Base-by-base conservation (phyloP, 2,329 filamentous ascomycete genomes). In the Parastagonospora avenae region DNA sequence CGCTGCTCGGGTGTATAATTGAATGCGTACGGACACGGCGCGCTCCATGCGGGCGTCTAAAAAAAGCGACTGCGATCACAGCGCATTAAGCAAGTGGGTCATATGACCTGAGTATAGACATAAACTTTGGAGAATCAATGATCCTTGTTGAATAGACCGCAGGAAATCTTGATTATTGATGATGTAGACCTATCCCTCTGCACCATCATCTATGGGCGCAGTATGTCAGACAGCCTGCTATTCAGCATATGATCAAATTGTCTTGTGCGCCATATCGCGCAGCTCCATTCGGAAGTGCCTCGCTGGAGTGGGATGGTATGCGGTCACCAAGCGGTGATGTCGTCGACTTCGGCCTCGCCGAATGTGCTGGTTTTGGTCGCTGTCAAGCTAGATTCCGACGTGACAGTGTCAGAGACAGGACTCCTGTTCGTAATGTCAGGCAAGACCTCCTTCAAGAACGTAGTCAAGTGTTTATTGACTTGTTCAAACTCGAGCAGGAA, bases 401-500 rank as follows among this genome's bases (percentile, higher is more conserved):
- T 51, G 24, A 54, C 46, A 6, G 48, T 55, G 80, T 52, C 80
- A 77, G 64, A 65, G 53, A 69, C 73, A 54, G 70, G 78, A 57
- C 55, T 77, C 57, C 57, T 79, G 71, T 49, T 78, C 92, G 97
- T 97, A 58, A 99, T 93, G 60, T 96, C 90, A 1, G 92, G 91
- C 28, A 99, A 74, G 2, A 89, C 86, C 64, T 93, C 86, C 51
- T 87, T 83, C 73, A 99, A 79, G 70, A 99, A 99, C 2, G 84
- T 84, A 14, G 97, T 76, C 42, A 97, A 86, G 70, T 96, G 91
- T 29, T 80, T 82, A 75, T 99, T 99, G 52, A 97, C 94, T 76
- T 97, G 93, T 77, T 97, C 91, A 68, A 99, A 99, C 74, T 99
- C 93, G 47, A 99, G 77, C 66, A 99, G 76, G 74, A 99, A 99